Evolutionary conservation across 352 stramenopile species (phyloP).

Genomic region (Phytopythium kandeliae): DNA sequence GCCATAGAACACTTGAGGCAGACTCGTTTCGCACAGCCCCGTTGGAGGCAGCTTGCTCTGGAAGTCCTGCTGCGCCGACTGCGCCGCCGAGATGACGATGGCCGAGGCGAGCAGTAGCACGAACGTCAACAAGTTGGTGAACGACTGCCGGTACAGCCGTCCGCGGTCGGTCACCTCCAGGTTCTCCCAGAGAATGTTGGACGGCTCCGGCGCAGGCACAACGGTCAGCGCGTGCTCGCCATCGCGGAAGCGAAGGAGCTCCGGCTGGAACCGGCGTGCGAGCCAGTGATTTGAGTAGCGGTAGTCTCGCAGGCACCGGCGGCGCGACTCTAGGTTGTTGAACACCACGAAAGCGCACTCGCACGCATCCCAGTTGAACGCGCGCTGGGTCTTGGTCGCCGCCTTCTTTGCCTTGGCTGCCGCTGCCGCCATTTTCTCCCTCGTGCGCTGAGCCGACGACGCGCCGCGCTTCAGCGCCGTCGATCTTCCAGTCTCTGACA

Average conservation of each 20-base stretch:
- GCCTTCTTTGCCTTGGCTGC: constrained; percentile 13
- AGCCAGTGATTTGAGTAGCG: constrained; percentile 37
- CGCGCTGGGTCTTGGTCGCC: constrained; percentile 19
- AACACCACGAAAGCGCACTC: constrained; percentile 87
- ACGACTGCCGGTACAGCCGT: constrained; percentile 53
- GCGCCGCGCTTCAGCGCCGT: constrained; percentile 4
- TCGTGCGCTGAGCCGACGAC: constrained; percentile 6
- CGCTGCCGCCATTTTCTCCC: constrained; percentile 12
- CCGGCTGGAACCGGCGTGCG: constrained; percentile 41
- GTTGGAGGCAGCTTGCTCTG: constrained; percentile 57
- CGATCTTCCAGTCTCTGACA: neutral
- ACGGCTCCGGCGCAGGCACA: constrained; percentile 55
- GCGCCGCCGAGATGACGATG: constrained; percentile 68
- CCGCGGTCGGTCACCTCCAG: constrained; percentile 57
- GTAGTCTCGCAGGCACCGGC: constrained; percentile 78
- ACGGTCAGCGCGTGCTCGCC: constrained; percentile 44
- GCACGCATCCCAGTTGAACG: constrained; percentile 57
- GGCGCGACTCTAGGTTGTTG: constrained; percentile 77
- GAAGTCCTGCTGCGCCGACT: constrained; percentile 64
- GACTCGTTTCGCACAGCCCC: constrained; percentile 45
- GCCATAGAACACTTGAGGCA: constrained; percentile 63
- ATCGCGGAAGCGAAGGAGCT: constrained; percentile 51
- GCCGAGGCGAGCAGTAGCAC: constrained; percentile 58
- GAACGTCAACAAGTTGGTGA: constrained; percentile 72
- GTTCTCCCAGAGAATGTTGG: constrained; percentile 88